Base-by-base conservation (phyloP, 2,329 filamentous ascomycete species). In the Fusarium pseudocircinatum region DNA sequence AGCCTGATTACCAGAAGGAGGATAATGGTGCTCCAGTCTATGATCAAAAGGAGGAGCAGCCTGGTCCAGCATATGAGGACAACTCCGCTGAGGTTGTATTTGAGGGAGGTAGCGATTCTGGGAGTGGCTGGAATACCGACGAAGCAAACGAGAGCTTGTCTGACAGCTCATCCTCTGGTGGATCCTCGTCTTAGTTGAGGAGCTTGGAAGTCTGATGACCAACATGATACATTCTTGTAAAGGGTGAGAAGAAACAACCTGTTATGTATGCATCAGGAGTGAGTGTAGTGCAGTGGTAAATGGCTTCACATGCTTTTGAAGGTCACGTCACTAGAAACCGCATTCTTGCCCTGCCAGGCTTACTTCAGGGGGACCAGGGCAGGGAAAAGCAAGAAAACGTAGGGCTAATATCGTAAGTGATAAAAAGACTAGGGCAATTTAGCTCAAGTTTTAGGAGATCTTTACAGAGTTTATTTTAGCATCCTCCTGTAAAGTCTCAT, bases 251-350 rank as follows among this genome's bases (percentile, higher is more conserved):
- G 14, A 16, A 47, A 20, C 15, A 13, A 4, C 3, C 4, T 6
- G 15, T 50, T 24, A 34, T 4, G 7, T 47, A 3, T 24, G 12
- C 12, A 34, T 34, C 2, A 14, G 47, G 47, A 34, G 30, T 34
- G 22, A 24, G 22, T 50, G 22, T 50, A 32, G 28, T 32, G 12
- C 15, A 24, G 28, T 24, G 28, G 18, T 50, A 20, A n/a, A 5
- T 18, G 4, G 7, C 4, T 2, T 14, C 15, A 13, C 11, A 24
- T 14, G 28, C 0, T 20, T 14, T 14, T 18, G 0, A 24, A 7
- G 8, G 12, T 4, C 12, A 20, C 4, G 4, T 50, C 6, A 2
- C 2, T 22, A 7, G 8, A 24, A 20, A 5, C 22, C 4, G 28
- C 16, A 50, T 24, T 50, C 30, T 50, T 50, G 15, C 7, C 46